Base-by-base conservation (phyloP, 2,329 filamentous ascomycete genomes). In the Fusarium illudens region DNA sequence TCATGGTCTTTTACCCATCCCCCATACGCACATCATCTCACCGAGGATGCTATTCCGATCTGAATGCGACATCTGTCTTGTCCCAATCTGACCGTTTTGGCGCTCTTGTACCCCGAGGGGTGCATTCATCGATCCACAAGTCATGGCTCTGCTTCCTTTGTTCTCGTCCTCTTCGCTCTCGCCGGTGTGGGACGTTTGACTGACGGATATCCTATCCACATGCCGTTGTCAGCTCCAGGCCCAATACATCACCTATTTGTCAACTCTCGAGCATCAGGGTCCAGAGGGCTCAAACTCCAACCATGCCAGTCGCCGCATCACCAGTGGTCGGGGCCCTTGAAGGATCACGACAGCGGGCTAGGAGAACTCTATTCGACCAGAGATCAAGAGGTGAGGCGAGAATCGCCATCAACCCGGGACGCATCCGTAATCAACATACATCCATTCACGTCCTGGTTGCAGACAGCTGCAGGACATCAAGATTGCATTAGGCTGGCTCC, bases 401-500 rank as follows among this genome's bases (percentile, higher is more conserved):
- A 42, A 39, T 34, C 37, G 11, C 52, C 46, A 42, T 30, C 30
- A 57, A 20, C 60, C 37, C 51, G 27, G 20, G 27, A 33, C 32
- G 27, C 42, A 55, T 48, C 27, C 50, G 37, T 53, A 32, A 34
- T 51, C 34, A 29, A 46, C n/a, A 25, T 59, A 46, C n/a, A 25
- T 59, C 48, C 34, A 39, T 30, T 20, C 44, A 29, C 36, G 37
- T 29, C 48, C 60, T 34, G 39, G 19, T 29, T 54, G 59, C 62
- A 61, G 51, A 29, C 19, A 53, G 51, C 62, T 73, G 69, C 71
- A 72, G 63, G 57, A 71, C 71, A 71, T 71, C 51, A 52, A 57
- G 30, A 60, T 68, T 65, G 71, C 71, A 71, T 68, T 62, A 59
- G 70, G 56, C 37, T 50, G 44, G n/a, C n/a, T n/a, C 34, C 22